phyloP scores from a whole-genome alignment of 169 alveolate genomes.

The Plasmodium gonderi region DNA sequence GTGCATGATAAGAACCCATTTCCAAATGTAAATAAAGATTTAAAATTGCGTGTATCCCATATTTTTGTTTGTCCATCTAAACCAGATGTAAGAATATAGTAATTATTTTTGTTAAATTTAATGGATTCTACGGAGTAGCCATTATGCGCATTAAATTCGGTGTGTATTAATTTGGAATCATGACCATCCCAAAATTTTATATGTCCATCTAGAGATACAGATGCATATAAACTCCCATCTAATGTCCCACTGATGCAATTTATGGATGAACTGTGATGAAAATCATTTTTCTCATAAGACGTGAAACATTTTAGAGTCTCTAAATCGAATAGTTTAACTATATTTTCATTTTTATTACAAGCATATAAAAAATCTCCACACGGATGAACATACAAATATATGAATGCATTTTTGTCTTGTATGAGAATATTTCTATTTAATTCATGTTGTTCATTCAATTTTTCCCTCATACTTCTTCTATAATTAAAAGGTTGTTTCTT shows the following conservation, averaged over 20 bases:
- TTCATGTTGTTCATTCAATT: slow-evolving; percentile 37
- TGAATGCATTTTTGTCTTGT: slow-evolving; percentile 54
- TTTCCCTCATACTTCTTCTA: background rate
- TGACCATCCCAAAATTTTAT: slow-evolving; percentile 83
- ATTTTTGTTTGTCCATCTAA: slow-evolving; percentile 82
- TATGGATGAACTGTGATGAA: slow-evolving; percentile 28
- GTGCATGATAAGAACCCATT: slow-evolving; percentile 56
- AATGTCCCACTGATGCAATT: slow-evolving; percentile 50
- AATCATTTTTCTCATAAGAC: background rate
- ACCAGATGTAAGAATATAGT: slow-evolving; percentile 80
- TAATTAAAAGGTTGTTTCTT: slow-evolving; percentile 5
- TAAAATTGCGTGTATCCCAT: slow-evolving; percentile 77
- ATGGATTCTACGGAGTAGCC: slow-evolving; percentile 79
- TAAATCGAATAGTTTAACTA: slow-evolving; percentile 79
- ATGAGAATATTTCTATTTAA: slow-evolving; percentile 6
- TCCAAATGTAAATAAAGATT: slow-evolving; percentile 47
- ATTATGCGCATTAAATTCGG: slow-evolving; percentile 68
- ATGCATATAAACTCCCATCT: slow-evolving; percentile 40
- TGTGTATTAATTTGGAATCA: slow-evolving; percentile 75
- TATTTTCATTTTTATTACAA: slow-evolving; percentile 79
- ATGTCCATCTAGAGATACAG: slow-evolving; percentile 34
- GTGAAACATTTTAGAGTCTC: slow-evolving; percentile 78
- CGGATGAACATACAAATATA: slow-evolving; percentile 81
- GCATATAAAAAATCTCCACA: slow-evolving; percentile 85
- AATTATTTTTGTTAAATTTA: slow-evolving; percentile 73